Percentiles rank a stretch among this genome's conserved stretches.
Conservation (phyloP, 257 asterid species). For the Lycium ferocissimum region DNA sequence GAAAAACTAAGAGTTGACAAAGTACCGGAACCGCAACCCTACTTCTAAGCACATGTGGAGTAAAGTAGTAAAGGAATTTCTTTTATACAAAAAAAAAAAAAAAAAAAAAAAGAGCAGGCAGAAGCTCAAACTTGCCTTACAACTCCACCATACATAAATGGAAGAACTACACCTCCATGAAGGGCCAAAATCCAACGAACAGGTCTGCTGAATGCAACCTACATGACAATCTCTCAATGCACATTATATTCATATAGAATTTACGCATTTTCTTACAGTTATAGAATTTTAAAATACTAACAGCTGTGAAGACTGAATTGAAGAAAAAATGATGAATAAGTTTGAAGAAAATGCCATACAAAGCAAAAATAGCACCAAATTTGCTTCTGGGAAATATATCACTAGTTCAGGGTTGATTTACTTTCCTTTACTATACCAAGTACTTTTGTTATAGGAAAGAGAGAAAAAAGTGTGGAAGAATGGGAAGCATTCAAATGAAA, state of each 20-base stretch:
- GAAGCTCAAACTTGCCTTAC: conserved; percentile 59
- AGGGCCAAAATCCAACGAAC: conserved; percentile 95
- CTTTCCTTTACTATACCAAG: not conserved
- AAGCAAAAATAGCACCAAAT: conserved; percentile 21
- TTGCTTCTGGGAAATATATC: not conserved
- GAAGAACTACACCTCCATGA: conserved; percentile 81
- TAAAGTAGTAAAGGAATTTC: conserved; percentile 24
- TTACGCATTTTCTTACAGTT: not conserved
- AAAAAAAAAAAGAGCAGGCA: not conserved
- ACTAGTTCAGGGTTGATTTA: not conserved
- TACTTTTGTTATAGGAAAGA: not conserved
- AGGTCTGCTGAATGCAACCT: conserved; percentile 96
- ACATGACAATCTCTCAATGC: conserved; percentile 31
- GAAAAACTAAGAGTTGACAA: conserved; percentile 1
- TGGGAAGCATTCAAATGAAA: not conserved
- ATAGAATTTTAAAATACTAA: not conserved
- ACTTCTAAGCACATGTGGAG: not conserved
- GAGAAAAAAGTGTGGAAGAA: not conserved
- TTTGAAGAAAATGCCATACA: not conserved
- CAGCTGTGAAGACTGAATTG: not conserved
- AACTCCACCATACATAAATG: conserved; percentile 81
- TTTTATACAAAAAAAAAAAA: not conserved
- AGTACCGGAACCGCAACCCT: not conserved
- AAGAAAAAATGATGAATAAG: not conserved
- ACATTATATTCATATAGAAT: not conserved